Evolutionary conservation across 345 rosid species (phyloP).

Genomic region (Triadica sebifera): DNA sequence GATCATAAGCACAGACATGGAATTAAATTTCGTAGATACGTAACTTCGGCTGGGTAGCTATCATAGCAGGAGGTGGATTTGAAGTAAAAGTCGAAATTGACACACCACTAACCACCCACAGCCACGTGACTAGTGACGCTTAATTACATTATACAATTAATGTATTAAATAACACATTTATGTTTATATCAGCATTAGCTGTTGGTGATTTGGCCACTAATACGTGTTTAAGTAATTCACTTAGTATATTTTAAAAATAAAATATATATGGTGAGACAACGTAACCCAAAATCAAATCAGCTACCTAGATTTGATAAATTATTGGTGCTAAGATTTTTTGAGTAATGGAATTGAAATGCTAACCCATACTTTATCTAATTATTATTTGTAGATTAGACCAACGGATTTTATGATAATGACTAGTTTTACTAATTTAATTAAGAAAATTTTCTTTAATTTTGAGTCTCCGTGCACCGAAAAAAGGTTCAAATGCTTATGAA

Average conservation of each 20-base stretch:
- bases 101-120: background rate
- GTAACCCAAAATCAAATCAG: background rate
- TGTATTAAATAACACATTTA: background rate
- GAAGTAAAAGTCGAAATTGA: constrained; percentile 2
- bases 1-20: too few relatives aligned
- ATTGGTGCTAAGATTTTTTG: background rate
- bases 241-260: background rate
- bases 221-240: background rate
- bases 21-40: too few relatives aligned
- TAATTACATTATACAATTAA: background rate
- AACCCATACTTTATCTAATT: background rate
- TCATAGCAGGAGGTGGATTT: constrained; percentile 3
- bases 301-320: background rate
- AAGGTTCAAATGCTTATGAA: background rate
- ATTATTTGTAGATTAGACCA: background rate
- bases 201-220: background rate
- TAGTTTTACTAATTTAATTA: background rate
- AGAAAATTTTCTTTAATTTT: background rate
- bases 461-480: background rate
- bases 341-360: background rate
- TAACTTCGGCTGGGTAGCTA: too few relatives aligned
- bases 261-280: too few relatives aligned
- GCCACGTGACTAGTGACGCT: constrained; percentile 3
- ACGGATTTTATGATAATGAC: background rate
- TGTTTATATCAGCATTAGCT: background rate